Conservation (phyloP, 2,329 filamentous ascomycete genomes). For the Fusarium tricinctum region DNA sequence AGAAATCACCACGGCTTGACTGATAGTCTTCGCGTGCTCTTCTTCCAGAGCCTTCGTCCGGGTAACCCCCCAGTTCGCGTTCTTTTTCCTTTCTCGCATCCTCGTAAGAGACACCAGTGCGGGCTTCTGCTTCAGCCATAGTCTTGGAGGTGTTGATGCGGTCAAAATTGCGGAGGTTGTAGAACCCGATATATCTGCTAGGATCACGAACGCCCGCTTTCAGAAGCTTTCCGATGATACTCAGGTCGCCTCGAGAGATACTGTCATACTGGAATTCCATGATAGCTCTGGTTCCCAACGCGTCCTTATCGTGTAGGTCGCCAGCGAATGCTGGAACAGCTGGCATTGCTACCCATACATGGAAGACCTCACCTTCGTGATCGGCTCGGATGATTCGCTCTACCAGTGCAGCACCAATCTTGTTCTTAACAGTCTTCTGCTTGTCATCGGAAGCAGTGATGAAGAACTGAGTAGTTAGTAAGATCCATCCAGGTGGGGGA, state of each 20-base stretch:
- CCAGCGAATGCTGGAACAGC: constrained; percentile 87
- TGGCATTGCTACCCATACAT: constrained; percentile 83
- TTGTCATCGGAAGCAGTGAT: constrained; percentile 82
- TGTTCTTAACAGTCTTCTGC: constrained; percentile 81
- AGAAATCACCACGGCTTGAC: constrained; percentile 25
- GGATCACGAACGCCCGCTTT: constrained; percentile 78
- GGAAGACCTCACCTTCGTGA: constrained; percentile 74
- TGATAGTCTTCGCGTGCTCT: constrained; percentile 25
- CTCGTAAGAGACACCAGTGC: constrained; percentile 77
- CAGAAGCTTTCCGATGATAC: constrained; percentile 79
- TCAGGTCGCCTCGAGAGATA: constrained; percentile 82
- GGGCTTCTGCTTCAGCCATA: constrained; percentile 71
- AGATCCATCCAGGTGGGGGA: accelerated
- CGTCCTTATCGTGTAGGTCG: constrained; percentile 79
- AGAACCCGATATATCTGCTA: constrained; percentile 82
- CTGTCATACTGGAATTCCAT: constrained; percentile 90
- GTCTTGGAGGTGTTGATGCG: constrained; percentile 79
- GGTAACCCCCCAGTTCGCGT: constrained; percentile 65
- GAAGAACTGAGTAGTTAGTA: constrained; percentile 70
- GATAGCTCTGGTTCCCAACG: constrained; percentile 83
- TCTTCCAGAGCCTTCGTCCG: constrained; percentile 49
- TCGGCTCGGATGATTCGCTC: constrained; percentile 81
- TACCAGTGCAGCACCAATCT: constrained; percentile 83
- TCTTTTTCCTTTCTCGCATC: constrained; percentile 75
- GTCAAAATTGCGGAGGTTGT: constrained; percentile 87